A percentile compares a stretch with the other conserved stretches of the same genome.
Conservation (phyloP, 345 rosid species). For the Moricandia arvensis region DNA sequence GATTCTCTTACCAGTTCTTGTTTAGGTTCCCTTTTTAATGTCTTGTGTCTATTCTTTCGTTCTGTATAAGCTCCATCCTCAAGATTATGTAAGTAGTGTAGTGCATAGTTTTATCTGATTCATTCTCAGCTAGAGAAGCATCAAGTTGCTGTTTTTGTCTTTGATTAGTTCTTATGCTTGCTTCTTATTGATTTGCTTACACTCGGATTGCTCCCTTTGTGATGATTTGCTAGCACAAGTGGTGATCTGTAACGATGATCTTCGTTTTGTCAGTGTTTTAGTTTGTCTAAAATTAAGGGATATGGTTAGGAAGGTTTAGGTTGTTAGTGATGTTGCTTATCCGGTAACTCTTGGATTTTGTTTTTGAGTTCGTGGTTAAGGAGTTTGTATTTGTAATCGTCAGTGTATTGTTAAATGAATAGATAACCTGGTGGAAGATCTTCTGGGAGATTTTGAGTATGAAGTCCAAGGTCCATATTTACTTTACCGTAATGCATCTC, state of each 20-base stretch:
- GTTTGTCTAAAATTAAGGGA: not conserved
- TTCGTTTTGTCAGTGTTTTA: not conserved
- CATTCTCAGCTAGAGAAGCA: not conserved
- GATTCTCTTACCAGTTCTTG: not conserved
- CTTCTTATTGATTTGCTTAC: not conserved
- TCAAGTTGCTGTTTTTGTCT: not conserved
- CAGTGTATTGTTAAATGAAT: conserved; percentile 25
- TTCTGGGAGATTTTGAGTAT: conserved; percentile 92
- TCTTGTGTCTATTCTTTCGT: no score
- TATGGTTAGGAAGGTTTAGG: not conserved
- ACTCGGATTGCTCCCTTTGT: not conserved
- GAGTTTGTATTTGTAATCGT: conserved; percentile 9
- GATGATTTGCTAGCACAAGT: not conserved
- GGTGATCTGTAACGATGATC: not conserved
- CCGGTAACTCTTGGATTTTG: not conserved
- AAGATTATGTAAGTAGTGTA: no score
- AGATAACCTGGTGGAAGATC: conserved; percentile 90
- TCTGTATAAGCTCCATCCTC: no score
- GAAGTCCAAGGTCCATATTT: conserved; percentile 96
- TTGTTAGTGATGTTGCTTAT: not conserved
- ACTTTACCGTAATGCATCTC: conserved; percentile 84
- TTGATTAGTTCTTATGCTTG: not conserved
- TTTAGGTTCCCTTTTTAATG: not conserved
- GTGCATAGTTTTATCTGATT: no score
- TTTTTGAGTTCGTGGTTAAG: not conserved